Evolutionary conservation across 2,329 filamentous ascomycete genomes (phyloP), one percentile per base, ranked within the genome.

Genomic region (Cercospora sp.): DNA sequence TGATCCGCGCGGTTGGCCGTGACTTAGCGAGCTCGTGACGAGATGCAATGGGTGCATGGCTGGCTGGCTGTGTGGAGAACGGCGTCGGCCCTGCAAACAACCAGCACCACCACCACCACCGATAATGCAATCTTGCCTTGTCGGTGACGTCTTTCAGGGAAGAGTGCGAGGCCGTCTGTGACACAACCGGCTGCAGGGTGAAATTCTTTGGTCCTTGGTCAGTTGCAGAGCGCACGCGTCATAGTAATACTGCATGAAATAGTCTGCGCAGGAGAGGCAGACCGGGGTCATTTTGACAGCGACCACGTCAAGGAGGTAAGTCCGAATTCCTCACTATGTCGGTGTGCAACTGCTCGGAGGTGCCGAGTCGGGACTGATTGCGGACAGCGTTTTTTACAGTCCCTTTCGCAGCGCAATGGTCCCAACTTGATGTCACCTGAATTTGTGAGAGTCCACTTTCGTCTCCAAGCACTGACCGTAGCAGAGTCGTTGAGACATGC

Each of bases 11-110:
- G 55, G 48, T 33, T 18, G 26, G 55, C n/a, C 55, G 28, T 26
- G 28, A 58, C 28, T 31, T 57, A 58, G 55, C 55, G 55, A 58
- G 55, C 55, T 58, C 55, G 55, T 58, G 28, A 58, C 28, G 28
- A 36, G 18, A 36, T 58, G 18, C 55, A 31, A 58, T 33, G 55
- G 28, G 28, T 58, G 55, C 55, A 58, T 58, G 55, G 28, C 55
- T 31, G 55, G 55, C 55, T 18, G 28, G 55, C 31, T 31, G 16
- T 31, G 55, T 36, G 55, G 55, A 31, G 31, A 31, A 31, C 16
- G 55, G 28, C 55, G 28, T 57, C 23, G 30, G 55, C 55, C 16
- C 28, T 58, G 55, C 30, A 58, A 58, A 58, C 55, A 58, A 58
- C 55, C 55, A 58, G 53, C 53, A 33, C 20, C 45, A 51, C 20